Percentiles rank a stretch among this genome's conserved stretches.
Conservation (phyloP, 306 rosid species). For the Rubus idaeus region DNA sequence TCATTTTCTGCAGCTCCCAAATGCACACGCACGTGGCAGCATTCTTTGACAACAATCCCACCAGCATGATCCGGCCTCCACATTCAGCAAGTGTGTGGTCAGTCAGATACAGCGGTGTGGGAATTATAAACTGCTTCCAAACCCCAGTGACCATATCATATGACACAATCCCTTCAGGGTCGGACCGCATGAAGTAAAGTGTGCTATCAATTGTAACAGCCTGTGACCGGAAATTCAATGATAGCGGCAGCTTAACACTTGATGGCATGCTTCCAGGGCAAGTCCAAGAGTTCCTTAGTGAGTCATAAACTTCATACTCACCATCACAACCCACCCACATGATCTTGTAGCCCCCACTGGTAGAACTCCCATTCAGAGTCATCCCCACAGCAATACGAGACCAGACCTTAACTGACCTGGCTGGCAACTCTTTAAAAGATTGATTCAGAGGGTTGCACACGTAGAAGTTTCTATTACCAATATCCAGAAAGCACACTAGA, state of each 20-base stretch:
- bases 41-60: conserved; percentile 78
- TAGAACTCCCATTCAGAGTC: conserved; percentile 52
- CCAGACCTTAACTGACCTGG: conserved; percentile 71
- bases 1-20: conserved; percentile 98
- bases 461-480: conserved; percentile 64
- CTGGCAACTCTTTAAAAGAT: conserved; percentile 86
- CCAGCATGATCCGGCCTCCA: conserved; percentile 76
- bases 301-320: conserved; percentile 82
- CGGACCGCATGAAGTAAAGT: conserved; percentile 76
- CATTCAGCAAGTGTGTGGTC: conserved; percentile 76
- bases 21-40: conserved; percentile 92
- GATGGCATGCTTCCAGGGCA: conserved; percentile 57
- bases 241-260: conserved; percentile 54
- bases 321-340: conserved; percentile 79
- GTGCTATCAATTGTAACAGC: conserved; percentile 56
- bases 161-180: conserved; percentile 79
- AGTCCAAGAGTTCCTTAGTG: conserved; percentile 67
- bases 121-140: conserved; percentile 78
- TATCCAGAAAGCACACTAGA: conserved; percentile 76
- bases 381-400: conserved; percentile 80
- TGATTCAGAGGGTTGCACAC: conserved; percentile 88
- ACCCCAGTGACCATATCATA: conserved; percentile 58
- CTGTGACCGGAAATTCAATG: conserved; percentile 58
- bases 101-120: conserved; percentile 60
- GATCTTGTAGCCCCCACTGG: conserved; percentile 68